Conservation (phyloP, 352 stramenopile species). For the Phytophthora tentaculata region DNA sequence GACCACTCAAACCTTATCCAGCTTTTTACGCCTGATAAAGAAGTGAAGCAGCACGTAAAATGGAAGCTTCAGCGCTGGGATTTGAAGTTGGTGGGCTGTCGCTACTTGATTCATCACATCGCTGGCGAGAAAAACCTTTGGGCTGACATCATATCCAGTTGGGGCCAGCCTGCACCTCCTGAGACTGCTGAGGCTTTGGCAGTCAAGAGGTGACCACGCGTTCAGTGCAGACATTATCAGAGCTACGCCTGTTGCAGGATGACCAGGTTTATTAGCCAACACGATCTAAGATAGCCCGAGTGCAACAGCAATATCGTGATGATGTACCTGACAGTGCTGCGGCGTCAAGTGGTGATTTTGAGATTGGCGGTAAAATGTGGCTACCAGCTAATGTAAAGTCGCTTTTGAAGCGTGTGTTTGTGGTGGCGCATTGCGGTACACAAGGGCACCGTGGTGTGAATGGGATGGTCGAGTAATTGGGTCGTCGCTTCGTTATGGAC, state of each 20-base stretch:
- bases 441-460: not conserved
- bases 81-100: constrained; percentile 5
- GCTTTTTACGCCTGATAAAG: constrained; percentile 5
- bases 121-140: constrained; percentile 22
- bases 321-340: not conserved
- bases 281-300: not conserved
- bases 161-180: not conserved
- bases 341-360: not conserved
- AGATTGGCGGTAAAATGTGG: not conserved
- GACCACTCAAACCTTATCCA: constrained; percentile 20
- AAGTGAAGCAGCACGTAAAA: constrained; percentile 19
- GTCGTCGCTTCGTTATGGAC: not conserved
- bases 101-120: constrained; percentile 26
- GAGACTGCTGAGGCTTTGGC: not conserved
- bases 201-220: not conserved
- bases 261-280: not conserved
- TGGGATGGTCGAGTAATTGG: not conserved
- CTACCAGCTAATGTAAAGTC: not conserved
- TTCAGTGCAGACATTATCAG: not conserved
- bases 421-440: not conserved
- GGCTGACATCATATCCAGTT: constrained; percentile 16
- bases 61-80: constrained; percentile 22
- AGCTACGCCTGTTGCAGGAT: not conserved
- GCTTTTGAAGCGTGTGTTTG: not conserved
- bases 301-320: not conserved